Evolutionary conservation across 2,329 filamentous ascomycete genomes (phyloP), one percentile per base, ranked within the genome.

Genomic region (Colletotrichum tamarilloi): DNA sequence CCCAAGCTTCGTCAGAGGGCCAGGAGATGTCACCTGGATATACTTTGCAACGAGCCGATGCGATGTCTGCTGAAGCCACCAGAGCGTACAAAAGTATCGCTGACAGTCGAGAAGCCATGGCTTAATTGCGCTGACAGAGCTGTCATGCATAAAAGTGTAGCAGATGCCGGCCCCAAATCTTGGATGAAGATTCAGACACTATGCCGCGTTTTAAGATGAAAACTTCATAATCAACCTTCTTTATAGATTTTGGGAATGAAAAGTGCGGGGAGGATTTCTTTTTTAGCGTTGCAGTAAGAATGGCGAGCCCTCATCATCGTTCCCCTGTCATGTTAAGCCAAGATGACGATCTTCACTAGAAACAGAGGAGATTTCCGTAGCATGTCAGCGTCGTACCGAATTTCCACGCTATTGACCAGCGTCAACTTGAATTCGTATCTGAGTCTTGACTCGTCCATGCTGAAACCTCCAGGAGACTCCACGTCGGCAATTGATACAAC

Each of bases 1-100:
- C 11, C 69, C 65, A 72, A 1, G 65, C 28, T 28, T 58, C 55
- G 7, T 62, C 64, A 0, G 52, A 63, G 11, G 58, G 66, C 69
- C 69, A 72, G 14, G 35, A 28, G n/a, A 24, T 14, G 12, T 69
- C 69, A n/a, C 58, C 28, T 6, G 69, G 58, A 26, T 69, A 70
- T 9, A 65, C 53, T 24, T 69, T 64, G 16, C 66, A 65, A 16
- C 42, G 69, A 2, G 6, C 16, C 6, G 65, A 2, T 7, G 32
- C 12, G n/a, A 24, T 11, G 8, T 11, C 24, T 16, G 63, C 9
- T 11, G 22, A 59, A 6, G 55, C 55, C 35, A 19, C 4, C 14
- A 55, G 24, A n/a, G n/a, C 28, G 46, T 8, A 52, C 3, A 26
- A 19, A n/a, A 63, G 14, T 8, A 64, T n/a, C 46, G 26, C 19